Percentiles rank a stretch among this genome's conserved stretches.
phyloP scores from a whole-genome alignment of 2,329 filamentous ascomycete species.

The Ustulina deusta region DNA sequence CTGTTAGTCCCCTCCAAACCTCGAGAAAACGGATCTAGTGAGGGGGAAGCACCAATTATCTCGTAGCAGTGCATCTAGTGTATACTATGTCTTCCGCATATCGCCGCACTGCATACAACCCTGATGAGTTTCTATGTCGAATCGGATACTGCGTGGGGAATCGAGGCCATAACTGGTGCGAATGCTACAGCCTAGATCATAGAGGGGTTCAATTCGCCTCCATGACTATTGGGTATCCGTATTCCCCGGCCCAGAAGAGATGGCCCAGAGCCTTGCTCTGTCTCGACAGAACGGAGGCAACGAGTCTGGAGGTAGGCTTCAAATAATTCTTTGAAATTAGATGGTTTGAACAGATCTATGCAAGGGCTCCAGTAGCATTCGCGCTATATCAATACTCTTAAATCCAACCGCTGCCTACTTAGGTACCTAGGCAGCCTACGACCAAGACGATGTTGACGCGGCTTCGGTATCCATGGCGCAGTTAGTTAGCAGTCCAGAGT shows the following conservation, averaged over 20 bases:
- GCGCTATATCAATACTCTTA: neutral
- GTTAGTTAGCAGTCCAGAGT: conserved; percentile 27
- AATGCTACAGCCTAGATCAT: neutral
- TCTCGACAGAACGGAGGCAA: neutral
- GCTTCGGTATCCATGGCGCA: neutral
- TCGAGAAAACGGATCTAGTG: conserved; percentile 4
- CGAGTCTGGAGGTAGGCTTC: neutral
- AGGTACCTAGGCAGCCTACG: neutral
- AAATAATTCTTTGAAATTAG: neutral
- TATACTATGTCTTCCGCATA: neutral
- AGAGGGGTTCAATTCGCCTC: conserved; percentile 2
- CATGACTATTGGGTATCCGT: neutral
- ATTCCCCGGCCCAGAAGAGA: conserved; percentile 10
- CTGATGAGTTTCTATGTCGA: neutral
- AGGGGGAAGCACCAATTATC: conserved; percentile 24
- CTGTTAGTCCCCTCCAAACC: conserved; percentile 22
- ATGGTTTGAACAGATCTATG: neutral
- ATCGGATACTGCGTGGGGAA: neutral
- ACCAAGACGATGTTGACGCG: neutral
- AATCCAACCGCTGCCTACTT: neutral
- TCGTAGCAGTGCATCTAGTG: neutral
- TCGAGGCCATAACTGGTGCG: neutral
- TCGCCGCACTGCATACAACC: neutral
- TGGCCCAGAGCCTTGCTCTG: conserved; percentile 13
- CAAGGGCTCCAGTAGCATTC: neutral